A percentile compares a stretch with the other conserved stretches of the same genome.
phyloP scores from a whole-genome alignment of 129 eudicot genomes.

The Erigeron canadensis region DNA sequence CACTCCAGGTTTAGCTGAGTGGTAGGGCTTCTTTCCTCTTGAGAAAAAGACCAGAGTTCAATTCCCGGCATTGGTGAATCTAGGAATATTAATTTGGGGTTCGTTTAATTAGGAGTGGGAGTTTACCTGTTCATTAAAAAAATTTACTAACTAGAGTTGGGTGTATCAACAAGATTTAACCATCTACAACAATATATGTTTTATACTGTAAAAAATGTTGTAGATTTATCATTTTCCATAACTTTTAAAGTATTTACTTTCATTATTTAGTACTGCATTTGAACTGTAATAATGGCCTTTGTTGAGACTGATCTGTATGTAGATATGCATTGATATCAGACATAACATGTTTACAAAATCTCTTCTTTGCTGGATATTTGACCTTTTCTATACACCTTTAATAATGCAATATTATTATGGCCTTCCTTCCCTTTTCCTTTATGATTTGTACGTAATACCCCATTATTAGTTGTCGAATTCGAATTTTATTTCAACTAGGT shows the following conservation, averaged over 20 bases:
- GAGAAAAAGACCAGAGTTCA: too few relatives aligned
- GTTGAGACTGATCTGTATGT: neutral
- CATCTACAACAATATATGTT: too few relatives aligned
- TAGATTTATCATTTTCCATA: too few relatives aligned
- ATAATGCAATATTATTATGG: neutral
- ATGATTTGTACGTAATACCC: constrained; percentile 13
- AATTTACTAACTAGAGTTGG: neutral
- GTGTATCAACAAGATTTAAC: too few relatives aligned
- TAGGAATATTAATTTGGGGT: neutral
- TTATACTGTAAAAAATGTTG: too few relatives aligned
- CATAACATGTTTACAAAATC: neutral
- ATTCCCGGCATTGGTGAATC: neutral
- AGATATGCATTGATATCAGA: neutral
- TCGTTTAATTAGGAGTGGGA: too few relatives aligned
- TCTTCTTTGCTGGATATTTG: neutral
- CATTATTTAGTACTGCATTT: neutral
- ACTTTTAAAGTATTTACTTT: neutral
- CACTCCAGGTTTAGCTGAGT: too few relatives aligned
- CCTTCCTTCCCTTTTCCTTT: neutral
- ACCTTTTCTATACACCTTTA: neutral
- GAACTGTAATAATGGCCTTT: neutral
- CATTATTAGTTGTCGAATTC: neutral
- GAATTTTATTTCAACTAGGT: neutral
- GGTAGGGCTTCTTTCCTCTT: too few relatives aligned
- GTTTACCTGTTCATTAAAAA: too few relatives aligned